Conservation (phyloP, 2,329 filamentous ascomycete genomes). For the Aspergillus sp. region DNA sequence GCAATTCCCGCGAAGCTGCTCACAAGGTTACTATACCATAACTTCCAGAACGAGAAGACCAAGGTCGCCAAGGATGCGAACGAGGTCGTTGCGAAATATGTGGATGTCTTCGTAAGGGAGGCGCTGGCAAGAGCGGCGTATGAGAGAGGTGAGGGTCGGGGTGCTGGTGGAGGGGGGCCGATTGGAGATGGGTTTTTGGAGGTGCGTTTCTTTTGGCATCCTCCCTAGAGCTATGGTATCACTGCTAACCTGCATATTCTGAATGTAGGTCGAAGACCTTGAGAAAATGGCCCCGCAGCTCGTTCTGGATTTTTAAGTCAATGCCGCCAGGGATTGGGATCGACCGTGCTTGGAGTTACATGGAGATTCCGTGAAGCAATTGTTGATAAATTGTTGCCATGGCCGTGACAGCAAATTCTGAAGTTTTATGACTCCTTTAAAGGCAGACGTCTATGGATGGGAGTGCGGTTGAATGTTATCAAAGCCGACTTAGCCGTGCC, state of each 20-base stretch:
- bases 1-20: conserved; percentile 66
- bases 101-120: conserved; percentile 86
- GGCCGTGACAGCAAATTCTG: too few species aligned
- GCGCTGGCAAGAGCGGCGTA: conserved; percentile 70
- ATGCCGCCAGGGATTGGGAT: conserved; percentile 1
- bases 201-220: conserved; percentile 45
- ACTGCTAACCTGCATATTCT: conserved; percentile 8
- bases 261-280: conserved; percentile 66
- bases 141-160: conserved; percentile 50
- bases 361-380: neutral
- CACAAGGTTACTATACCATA: conserved; percentile 67
- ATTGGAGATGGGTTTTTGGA: conserved; percentile 59
- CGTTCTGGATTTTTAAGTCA: conserved; percentile 65
- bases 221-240: neutral
- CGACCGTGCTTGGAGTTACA: conserved; percentile 4
- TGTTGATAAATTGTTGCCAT: too few species aligned
- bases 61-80: conserved; percentile 71
- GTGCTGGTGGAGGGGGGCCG: conserved; percentile 21
- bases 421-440: too few species aligned
- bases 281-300: conserved; percentile 82
- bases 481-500: too few species aligned
- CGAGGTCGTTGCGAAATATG: conserved; percentile 68
- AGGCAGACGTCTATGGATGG: too few species aligned
- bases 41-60: conserved; percentile 63
- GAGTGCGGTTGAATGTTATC: too few species aligned